Conservation (phyloP, 208 protist species). For the Vickermania spadyakhi region DNA sequence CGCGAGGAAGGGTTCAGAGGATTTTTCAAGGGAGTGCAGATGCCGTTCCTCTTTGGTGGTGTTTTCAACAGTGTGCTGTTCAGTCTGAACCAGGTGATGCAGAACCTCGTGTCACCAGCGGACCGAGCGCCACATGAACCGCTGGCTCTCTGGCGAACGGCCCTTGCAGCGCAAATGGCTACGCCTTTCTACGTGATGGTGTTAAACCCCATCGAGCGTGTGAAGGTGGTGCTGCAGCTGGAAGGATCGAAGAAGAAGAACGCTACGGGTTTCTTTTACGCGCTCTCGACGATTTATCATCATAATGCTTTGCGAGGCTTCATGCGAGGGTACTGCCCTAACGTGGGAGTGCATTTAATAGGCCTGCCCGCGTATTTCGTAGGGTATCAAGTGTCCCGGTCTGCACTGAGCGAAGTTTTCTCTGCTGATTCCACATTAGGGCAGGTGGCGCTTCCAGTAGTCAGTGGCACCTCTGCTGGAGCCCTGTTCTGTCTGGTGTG, state of each 20-base stretch:
- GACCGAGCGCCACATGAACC: slow-evolving; percentile 16
- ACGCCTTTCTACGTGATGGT: slow-evolving; percentile 48
- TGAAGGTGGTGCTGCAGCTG: slow-evolving; percentile 63
- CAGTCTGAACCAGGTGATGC: slow-evolving; percentile 55
- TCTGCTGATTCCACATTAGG: not conserved
- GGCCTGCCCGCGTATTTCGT: slow-evolving; percentile 70
- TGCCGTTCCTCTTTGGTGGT: slow-evolving; percentile 37
- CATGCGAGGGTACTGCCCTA: slow-evolving; percentile 47
- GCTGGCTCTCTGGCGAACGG: slow-evolving; percentile 47
- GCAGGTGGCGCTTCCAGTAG: slow-evolving; percentile 20
- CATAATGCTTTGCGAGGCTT: slow-evolving; percentile 28
- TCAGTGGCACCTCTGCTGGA: slow-evolving; percentile 39
- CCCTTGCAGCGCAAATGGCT: slow-evolving; percentile 40
- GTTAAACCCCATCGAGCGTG: slow-evolving; percentile 52
- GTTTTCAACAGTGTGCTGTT: slow-evolving; percentile 69
- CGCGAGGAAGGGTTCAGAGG: slow-evolving; percentile 33
- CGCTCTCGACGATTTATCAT: slow-evolving; percentile 21
- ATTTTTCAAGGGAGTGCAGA: slow-evolving; percentile 57
- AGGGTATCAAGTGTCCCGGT: slow-evolving; percentile 26
- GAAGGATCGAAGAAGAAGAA: slow-evolving; percentile 16
- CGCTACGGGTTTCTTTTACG: slow-evolving; percentile 6
- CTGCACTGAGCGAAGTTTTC: slow-evolving; percentile 22
- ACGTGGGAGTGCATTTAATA: slow-evolving; percentile 38
- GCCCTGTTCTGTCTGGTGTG: slow-evolving; percentile 57
- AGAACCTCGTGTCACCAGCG: slow-evolving; percentile 27